These are phyloP conservation scores for Chlamydomonas sp. DNA, from an alignment of 139 green algal genomes.

Conservation along the genomic window DNA sequence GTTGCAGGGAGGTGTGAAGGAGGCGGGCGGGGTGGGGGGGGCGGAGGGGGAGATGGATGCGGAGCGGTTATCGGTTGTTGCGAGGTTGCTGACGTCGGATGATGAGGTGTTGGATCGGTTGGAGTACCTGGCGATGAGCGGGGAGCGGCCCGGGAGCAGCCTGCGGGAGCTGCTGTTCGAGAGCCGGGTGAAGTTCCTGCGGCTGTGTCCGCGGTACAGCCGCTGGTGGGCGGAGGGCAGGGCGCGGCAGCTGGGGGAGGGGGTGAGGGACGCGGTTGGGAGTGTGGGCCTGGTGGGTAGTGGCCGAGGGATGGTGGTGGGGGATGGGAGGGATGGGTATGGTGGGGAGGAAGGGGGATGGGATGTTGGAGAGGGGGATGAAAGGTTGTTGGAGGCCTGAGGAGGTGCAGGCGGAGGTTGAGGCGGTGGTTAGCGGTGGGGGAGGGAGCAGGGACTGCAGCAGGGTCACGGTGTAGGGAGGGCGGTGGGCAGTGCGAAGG, in stretches of 20 bases:
- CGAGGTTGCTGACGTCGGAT: not conserved
- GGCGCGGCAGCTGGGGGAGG: slow-evolving; percentile 15
- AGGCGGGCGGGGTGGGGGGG: not conserved
- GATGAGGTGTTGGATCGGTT: slow-evolving; percentile 23
- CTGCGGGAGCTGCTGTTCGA: slow-evolving; percentile 23
- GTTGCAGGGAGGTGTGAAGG: no score
- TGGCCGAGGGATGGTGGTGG: no score
- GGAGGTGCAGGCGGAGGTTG: no score
- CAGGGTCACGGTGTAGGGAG: no score
- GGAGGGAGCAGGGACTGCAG: no score
- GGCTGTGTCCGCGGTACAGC: slow-evolving; percentile 19
- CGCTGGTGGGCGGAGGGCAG: slow-evolving; percentile 27
- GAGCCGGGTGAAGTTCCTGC: slow-evolving; percentile 6
- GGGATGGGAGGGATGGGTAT: no score
- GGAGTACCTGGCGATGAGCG: slow-evolving; percentile 1
- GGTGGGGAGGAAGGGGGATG: no score
- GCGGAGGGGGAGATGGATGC: not conserved
- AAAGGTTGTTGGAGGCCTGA: no score
- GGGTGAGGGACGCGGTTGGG: not conserved
- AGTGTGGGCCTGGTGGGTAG: not conserved
- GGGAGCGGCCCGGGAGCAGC: not conserved
- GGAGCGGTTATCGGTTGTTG: slow-evolving; percentile 6
- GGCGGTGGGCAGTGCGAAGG: no score
- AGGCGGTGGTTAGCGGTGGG: no score
- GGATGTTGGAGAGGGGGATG: no score